These are phyloP conservation scores for Cynara cardunculus DNA, from an alignment of 129 eudicot genomes.

Conservation along the genomic window DNA sequence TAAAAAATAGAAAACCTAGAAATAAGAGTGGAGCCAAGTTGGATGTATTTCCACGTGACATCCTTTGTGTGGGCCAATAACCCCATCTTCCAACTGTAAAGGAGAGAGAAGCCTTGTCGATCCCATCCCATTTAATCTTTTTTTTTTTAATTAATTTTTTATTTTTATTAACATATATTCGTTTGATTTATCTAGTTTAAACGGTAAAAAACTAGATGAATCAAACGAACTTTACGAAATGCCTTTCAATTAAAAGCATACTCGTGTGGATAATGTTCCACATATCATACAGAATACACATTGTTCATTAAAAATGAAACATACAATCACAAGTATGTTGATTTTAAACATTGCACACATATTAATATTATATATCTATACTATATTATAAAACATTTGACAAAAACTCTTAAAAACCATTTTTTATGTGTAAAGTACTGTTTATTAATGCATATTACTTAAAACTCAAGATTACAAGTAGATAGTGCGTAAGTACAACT, in stretches of 20 bases:
- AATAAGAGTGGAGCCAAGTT: slow-evolving; percentile 25
- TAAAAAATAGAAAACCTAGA: not conserved
- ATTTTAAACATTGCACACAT: not conserved
- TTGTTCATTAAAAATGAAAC: not conserved
- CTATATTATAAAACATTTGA: no score
- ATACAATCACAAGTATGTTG: not conserved
- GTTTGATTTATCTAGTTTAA: not conserved
- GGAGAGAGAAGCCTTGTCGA: not conserved
- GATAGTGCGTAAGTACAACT: no score
- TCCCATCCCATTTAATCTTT: not conserved
- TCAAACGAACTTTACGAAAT: not conserved
- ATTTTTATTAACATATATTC: no score
- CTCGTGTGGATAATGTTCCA: slow-evolving; percentile 6
- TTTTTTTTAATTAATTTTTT: not conserved
- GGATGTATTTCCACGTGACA: slow-evolving; percentile 27
- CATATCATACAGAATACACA: not conserved
- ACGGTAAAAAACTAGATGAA: no score
- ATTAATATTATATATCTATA: not conserved
- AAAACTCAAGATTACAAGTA: no score
- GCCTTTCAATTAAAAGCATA: not conserved
- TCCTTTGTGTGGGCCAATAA: slow-evolving; percentile 24
- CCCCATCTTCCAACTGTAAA: slow-evolving; percentile 27
- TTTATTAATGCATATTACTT: no score
- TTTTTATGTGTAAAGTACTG: no score
- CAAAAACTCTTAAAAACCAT: no score